Evolutionary conservation across 345 rosid genomes (phyloP), one percentile per base, ranked within the genome.

Genomic region (Pugionium cornutum): DNA sequence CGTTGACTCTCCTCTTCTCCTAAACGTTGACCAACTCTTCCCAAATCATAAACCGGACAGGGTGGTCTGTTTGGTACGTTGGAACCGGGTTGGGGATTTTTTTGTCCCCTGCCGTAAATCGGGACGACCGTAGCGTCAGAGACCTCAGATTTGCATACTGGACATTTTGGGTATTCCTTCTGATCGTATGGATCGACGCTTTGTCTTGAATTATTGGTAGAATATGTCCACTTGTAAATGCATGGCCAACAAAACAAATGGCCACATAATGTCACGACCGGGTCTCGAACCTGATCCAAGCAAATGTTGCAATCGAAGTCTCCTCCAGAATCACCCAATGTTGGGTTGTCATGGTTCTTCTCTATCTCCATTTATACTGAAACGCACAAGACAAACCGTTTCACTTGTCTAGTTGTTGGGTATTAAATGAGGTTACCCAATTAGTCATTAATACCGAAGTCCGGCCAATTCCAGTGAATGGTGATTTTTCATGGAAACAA

Each of bases 171-270:
- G 3, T 62, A 31, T 40, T 59, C 62, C 27, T 41, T 66, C 44
- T 59, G 52, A 32, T 66, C 58, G 39, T 52, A 73, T 11, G 53
- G 72, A 45, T 59, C 67, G 10, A 73, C 30, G 18, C 58, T 56
- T 60, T 25, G 62, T 53, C 72, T 73, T 50, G 49, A 32, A 58
- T 41, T 83, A 95, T 11, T 91, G 84, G 67, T 69, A 75, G 95
- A 83, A 35, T 80, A 75, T 34, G 84, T 85, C 98, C 98, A 92
- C 75, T 86, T 83, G 77, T 89, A 87, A 68, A 94, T 88, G 82
- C 97, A 94, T 25, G 96, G 90, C 99, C 99, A 94, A 80, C 99
- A 94, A 76, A 88, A 94, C 45, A 94, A 86, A 79, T 94, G 99
- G 35, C 99, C 99, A 29, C 97, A 94, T 59, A 81, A 87, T 27